A percentile compares a stretch with the other conserved stretches of the same genome.
phyloP scores from a whole-genome alignment of 192 early-diverging fungal genomes.

The Paraglomus brasilianum region DNA sequence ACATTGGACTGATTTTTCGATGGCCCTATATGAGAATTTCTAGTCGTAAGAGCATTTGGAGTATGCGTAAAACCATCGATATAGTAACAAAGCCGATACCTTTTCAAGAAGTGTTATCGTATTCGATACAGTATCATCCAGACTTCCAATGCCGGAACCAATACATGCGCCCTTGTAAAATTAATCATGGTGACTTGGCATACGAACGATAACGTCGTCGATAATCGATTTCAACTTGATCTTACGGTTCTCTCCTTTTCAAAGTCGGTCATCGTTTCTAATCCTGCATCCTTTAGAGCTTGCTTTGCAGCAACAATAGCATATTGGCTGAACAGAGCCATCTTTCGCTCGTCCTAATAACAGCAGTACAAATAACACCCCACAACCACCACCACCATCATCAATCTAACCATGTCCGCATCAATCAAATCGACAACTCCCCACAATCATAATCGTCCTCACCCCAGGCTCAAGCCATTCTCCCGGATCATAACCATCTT shows the following conservation, averaged over 20 bases:
- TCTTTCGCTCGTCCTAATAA: constrained; percentile 68
- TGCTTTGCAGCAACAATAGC: constrained; percentile 79
- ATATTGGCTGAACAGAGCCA: constrained; percentile 86
- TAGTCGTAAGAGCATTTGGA: background rate
- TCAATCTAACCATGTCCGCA: too few species aligned
- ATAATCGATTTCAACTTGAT: too few species aligned
- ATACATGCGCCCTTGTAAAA: constrained; percentile 82
- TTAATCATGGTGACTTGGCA: too few species aligned
- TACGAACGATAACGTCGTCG: constrained; percentile 18
- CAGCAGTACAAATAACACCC: too few species aligned
- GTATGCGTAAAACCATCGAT: background rate
- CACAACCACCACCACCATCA: too few species aligned
- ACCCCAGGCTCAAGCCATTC: constrained; percentile 78
- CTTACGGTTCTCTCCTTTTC: constrained; percentile 67
- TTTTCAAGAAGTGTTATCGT: constrained; percentile 50
- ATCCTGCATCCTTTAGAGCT: constrained; percentile 83
- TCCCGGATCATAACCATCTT: constrained; percentile 66
- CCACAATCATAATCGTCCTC: too few species aligned
- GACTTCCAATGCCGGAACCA: constrained; percentile 90
- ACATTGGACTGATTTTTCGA: constrained; percentile 82
- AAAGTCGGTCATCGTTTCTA: constrained; percentile 52
- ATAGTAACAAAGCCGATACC: constrained; percentile 35
- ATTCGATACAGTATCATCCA: constrained; percentile 76
- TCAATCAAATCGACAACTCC: too few species aligned
- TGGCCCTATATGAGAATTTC: constrained; percentile 51